phyloP scores from a whole-genome alignment of 805 yeast species.

The Saccharomyces kudriavzevii region DNA sequence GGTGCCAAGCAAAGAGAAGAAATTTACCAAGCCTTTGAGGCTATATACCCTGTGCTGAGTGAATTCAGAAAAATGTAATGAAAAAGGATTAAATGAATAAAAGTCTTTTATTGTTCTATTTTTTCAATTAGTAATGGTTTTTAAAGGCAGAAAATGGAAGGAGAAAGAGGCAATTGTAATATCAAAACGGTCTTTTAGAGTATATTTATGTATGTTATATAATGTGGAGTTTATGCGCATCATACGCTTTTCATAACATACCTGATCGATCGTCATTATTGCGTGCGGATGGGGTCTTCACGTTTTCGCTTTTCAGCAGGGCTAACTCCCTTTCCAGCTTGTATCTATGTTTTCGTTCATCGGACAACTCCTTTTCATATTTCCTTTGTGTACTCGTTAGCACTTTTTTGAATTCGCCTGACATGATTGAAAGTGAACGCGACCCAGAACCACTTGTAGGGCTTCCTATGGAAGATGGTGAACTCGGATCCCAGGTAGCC shows the following conservation, averaged over 20 bases:
- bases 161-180: background rate
- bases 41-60: conserved; percentile 95
- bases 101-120: background rate
- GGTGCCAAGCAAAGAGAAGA: conserved; percentile 99
- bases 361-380: conserved; percentile 49
- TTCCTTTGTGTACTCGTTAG: conserved; percentile 53
- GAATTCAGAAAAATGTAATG: conserved; percentile 74
- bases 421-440: conserved; percentile 46
- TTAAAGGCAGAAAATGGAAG: background rate
- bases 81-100: background rate
- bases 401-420: conserved; percentile 61
- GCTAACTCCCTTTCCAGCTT: conserved; percentile 36
- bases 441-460: conserved; percentile 17
- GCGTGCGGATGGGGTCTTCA: background rate
- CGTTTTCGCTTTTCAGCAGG: conserved; percentile 13
- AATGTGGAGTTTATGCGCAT: background rate
- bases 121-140: background rate
- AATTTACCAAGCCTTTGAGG: conserved; percentile 95
- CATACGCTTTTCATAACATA: background rate
- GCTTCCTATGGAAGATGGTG: conserved; percentile 10
- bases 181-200: background rate
- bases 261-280: background rate
- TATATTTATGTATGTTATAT: background rate
- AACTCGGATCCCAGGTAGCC: conserved; percentile 9
- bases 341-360: conserved; percentile 46